phyloP scores from a whole-genome alignment of 345 rosid species.

The Populus pruinosa region DNA sequence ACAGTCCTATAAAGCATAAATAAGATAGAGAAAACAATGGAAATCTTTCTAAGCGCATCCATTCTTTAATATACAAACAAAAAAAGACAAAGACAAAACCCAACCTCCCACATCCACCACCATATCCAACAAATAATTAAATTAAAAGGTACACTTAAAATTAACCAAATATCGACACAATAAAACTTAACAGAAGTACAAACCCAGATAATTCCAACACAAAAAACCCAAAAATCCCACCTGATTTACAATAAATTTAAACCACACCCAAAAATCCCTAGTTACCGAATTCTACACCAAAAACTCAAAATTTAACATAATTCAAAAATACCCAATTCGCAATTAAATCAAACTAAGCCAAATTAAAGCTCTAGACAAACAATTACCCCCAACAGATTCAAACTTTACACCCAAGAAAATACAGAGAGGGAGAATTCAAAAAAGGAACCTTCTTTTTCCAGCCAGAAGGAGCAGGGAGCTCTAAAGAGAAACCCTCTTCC shows the following conservation, averaged over 20 bases:
- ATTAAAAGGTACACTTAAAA: background rate
- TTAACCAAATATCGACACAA: background rate
- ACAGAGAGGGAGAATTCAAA: background rate
- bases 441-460: conserved; percentile 41
- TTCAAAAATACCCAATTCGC: background rate
- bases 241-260: background rate
- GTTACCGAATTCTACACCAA: background rate
- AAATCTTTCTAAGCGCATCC: background rate
- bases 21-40: background rate
- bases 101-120: too few species aligned
- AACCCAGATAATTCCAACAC: background rate
- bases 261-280: background rate
- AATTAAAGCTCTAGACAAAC: background rate
- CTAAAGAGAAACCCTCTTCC: conserved; percentile 39
- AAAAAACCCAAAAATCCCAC: background rate
- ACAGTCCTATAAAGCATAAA: background rate
- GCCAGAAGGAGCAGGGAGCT: conserved; percentile 48
- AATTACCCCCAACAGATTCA: background rate
- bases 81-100: background rate
- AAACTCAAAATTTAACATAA: background rate
- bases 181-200: background rate
- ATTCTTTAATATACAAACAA: background rate
- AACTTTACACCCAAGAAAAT: background rate
- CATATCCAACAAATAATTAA: background rate
- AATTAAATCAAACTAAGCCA: background rate